A percentile compares a stretch with the other conserved stretches of the same genome.
Evolutionary conservation across 768 basidiomycete genomes (phyloP).

Genomic region (Gloeostereum incarnatum): DNA sequence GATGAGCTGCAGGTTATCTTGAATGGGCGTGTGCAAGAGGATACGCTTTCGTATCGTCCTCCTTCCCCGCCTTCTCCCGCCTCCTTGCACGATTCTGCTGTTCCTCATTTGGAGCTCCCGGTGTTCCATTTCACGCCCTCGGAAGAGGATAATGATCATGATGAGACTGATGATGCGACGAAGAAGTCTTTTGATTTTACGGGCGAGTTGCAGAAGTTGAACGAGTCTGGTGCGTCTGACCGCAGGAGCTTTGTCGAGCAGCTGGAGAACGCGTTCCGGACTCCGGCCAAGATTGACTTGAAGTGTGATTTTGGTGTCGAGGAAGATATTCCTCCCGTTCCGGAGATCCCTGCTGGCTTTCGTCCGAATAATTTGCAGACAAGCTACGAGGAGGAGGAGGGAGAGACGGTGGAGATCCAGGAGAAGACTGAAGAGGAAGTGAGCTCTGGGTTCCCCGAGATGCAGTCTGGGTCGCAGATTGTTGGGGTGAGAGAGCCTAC

Average conservation of each 20-base stretch:
- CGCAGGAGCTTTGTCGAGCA: constrained; percentile 74
- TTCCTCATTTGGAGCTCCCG: constrained; percentile 5
- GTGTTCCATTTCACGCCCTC: constrained; percentile 33
- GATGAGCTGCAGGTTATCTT: constrained; percentile 64
- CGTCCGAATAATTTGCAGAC: constrained; percentile 38
- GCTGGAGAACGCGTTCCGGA: constrained; percentile 74
- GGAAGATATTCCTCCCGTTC: constrained; percentile 21
- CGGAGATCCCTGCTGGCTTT: constrained; percentile 43
- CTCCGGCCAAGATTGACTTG: constrained; percentile 62
- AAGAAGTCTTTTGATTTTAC: constrained; percentile 83
- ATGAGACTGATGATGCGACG: constrained; percentile 59
- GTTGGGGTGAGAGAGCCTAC: constrained; percentile 25
- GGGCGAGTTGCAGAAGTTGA: constrained; percentile 60
- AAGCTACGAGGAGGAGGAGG: too few species aligned
- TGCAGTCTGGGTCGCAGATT: constrained; percentile 5
- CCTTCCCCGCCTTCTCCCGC: constrained; percentile 11
- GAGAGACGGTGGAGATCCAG: too few species aligned
- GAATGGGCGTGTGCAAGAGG: constrained; percentile 26
- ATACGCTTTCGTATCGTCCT: constrained; percentile 25
- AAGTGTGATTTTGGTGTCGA: constrained; percentile 19
- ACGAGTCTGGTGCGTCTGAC: constrained; percentile 61
- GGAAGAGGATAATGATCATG: constrained; percentile 31
- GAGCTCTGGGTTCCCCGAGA: too few species aligned
- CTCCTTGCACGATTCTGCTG: background rate
- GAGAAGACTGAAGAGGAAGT: too few species aligned